A percentile compares a stretch with the other conserved stretches of the same genome.
Conservation (phyloP, 495 filamentous ascomycete genomes). For the Hypoxylon fuscum region DNA sequence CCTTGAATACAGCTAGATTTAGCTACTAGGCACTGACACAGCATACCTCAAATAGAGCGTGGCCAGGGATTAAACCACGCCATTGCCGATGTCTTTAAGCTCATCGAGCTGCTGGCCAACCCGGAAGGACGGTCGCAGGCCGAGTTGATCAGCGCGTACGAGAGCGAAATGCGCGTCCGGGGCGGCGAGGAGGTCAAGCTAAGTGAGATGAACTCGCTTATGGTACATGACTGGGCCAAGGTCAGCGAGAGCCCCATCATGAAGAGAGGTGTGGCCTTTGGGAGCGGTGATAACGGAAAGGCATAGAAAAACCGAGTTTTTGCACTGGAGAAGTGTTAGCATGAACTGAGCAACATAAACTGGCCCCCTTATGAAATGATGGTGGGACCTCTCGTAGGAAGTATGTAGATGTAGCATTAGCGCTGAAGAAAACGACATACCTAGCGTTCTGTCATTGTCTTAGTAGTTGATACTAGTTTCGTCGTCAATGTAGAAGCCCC, state of each 20-base stretch:
- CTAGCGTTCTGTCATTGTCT: too few relatives aligned
- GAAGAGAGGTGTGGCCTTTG: slow-evolving; percentile 31
- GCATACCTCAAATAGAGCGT: slow-evolving; percentile 52
- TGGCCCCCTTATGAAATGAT: too few relatives aligned
- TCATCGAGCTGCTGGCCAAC: slow-evolving; percentile 48
- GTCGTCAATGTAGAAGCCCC: too few relatives aligned
- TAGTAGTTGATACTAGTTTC: too few relatives aligned
- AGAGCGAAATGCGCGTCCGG: slow-evolving; percentile 59
- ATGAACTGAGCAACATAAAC: too few relatives aligned
- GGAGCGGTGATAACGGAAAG: slow-evolving; percentile 4
- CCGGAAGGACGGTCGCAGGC: slow-evolving; percentile 28
- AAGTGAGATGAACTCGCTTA: slow-evolving; percentile 50
- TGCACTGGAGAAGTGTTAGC: too few relatives aligned
- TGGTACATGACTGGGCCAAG: slow-evolving; percentile 58
- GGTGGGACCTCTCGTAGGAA: too few relatives aligned
- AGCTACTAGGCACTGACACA: slow-evolving; percentile 2
- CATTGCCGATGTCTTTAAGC: slow-evolving; percentile 54
- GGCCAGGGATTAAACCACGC: slow-evolving; percentile 64
- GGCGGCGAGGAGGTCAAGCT: slow-evolving; percentile 56
- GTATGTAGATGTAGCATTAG: too few relatives aligned
- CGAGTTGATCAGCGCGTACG: slow-evolving; percentile 50
- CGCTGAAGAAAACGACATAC: too few relatives aligned
- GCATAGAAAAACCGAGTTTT: too few relatives aligned
- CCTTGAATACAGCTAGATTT: too few relatives aligned
- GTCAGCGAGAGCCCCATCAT: slow-evolving; percentile 45